Percentiles rank a stretch among this genome's conserved stretches.
phyloP scores from a whole-genome alignment of 306 rosid species.

The Inga oerstediana region DNA sequence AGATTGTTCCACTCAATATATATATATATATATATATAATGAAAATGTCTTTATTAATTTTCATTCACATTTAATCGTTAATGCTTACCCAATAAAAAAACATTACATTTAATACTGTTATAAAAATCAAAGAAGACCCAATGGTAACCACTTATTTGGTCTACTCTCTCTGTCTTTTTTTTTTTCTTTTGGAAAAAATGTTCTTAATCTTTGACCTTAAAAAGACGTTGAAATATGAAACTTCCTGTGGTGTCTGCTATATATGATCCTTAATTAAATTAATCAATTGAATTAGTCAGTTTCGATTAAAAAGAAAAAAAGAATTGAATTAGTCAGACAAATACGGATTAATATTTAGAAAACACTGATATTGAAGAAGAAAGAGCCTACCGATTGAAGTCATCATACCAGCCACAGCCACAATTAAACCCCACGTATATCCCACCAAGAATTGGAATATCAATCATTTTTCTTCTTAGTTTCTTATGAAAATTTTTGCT shows the following conservation, averaged over 20 bases:
- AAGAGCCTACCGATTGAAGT: neutral
- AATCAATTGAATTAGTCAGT: neutral
- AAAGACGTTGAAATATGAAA: neutral
- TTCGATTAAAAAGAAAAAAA: too few species aligned
- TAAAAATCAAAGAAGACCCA: too few species aligned
- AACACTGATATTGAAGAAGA: neutral
- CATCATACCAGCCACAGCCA: neutral
- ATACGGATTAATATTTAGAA: too few species aligned
- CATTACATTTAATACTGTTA: too few species aligned
- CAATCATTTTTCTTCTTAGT: neutral
- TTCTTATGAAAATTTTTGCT: too few species aligned
- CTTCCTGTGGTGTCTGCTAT: neutral
- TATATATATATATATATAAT: too few species aligned
- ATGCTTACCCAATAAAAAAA: neutral
- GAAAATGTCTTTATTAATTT: neutral
- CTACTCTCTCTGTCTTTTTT: neutral
- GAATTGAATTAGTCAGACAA: neutral
- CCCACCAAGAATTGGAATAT: neutral
- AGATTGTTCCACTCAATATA: too few species aligned
- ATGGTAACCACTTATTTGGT: neutral
- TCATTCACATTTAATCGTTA: neutral
- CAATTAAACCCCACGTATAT: neutral
- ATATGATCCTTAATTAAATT: neutral
- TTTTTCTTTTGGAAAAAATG: too few species aligned
- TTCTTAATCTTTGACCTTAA: neutral